These are phyloP conservation scores for Dinochytrium kinnereticum DNA, from an alignment of 371 early-diverging fungal genomes.

Conservation along the genomic window DNA sequence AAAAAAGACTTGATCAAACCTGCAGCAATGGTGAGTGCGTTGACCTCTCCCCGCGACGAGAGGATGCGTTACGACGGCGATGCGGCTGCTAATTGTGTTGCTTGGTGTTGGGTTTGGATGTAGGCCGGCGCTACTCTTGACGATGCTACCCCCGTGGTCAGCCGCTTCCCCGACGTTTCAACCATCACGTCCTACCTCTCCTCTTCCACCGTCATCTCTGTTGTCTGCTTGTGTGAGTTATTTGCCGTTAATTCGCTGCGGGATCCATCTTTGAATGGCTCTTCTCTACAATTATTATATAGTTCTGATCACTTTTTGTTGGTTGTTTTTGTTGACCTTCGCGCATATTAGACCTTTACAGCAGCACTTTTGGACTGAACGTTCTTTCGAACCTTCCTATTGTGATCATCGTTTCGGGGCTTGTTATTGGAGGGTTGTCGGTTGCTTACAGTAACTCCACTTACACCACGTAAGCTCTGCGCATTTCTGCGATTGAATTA, in stretches of 20 bases:
- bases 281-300: too few species aligned
- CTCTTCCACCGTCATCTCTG: constrained; percentile 6
- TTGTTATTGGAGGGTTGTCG: not conserved
- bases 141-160: not conserved
- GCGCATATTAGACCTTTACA: constrained; percentile 16
- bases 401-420: not conserved
- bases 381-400: constrained; percentile 5
- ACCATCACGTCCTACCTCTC: constrained; percentile 4
- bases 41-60: too few species aligned
- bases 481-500: not conserved
- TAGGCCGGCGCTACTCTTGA: not conserved
- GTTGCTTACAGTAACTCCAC: constrained; percentile 18
- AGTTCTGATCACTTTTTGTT: not conserved
- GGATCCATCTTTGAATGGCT: too few species aligned
- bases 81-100: too few species aligned
- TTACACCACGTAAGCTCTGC: constrained; percentile 14
- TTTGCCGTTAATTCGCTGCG: too few species aligned
- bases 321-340: not conserved
- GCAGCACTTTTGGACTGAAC: constrained; percentile 17
- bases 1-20: not conserved
- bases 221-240: not conserved
- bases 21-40: not conserved
- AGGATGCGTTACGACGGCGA: not conserved
- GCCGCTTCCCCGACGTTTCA: constrained; percentile 7
- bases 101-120: not conserved